Base-by-base conservation (phyloP, 169 alveolate species). In the Perkinsus olseni region DNA sequence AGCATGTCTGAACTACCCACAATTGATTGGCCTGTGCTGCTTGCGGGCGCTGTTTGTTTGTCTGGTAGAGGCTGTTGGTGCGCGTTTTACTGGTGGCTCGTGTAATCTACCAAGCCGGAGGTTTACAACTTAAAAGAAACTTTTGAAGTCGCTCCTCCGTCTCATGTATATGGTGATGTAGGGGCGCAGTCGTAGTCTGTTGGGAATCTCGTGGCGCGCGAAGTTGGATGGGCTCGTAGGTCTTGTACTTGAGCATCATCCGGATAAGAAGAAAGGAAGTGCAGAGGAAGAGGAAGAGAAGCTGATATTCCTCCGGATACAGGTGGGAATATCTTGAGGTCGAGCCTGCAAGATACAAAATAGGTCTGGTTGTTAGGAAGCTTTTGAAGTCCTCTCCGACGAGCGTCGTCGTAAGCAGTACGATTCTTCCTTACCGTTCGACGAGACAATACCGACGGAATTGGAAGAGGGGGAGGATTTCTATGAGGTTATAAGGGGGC, bases 371-470 rank as follows among this genome's bases (percentile, higher is more conserved):
- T 45, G 17, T 39, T 96, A 97, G 94, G 97, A 97, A 92, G 98
- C 98, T 34, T 97, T 96, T 93, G 98, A 96, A 40, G 95, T 96
- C 11, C 93, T 97, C 40, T 95, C 96, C 11, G 97, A 97, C 91
- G 94, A 95, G 13, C 95, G 95, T 92, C 96, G 95, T 92, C 94
- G 97, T 51, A 95, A 94, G 91, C 93, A 95, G 92, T 97, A 96
- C 74, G 98, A 97, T 93, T 95, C 97, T 39, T 95, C 97, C n/a
- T 94, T 96, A 38, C 97, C 97, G 45, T 97, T 97, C 92, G 97
- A 97, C 92, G 98, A 97, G 94, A 50, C 96, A 45, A 95, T 97
- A 13, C 98, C 98, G 8, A 96, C 40, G 40, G 82, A 93, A 37
- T 92, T 92, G 37, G 91, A 93, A 74, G 92, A 94, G 62, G 95